A percentile compares a stretch with the other conserved stretches of the same genome.
Conservation (phyloP, 768 basidiomycete species). For the Tylopilus vinaceipallidus region DNA sequence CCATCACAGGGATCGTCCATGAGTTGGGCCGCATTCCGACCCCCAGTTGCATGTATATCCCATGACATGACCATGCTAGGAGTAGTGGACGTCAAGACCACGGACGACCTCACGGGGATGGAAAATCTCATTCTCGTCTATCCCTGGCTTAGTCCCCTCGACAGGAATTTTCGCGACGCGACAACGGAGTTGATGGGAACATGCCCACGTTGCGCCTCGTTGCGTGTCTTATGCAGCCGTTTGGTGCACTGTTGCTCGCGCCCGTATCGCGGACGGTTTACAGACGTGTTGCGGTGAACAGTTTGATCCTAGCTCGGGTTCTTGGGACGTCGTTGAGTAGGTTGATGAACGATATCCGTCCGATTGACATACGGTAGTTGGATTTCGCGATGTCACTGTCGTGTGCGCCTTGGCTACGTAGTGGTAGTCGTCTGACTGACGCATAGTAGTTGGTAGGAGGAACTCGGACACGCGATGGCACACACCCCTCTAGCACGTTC, state of each 20-base stretch:
- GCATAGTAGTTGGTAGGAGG: too few relatives aligned
- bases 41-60: not conserved
- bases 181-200: not conserved
- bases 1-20: not conserved
- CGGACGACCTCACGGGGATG: not conserved
- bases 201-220: not conserved
- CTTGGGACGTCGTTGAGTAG: not conserved
- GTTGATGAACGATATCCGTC: not conserved
- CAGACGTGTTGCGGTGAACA: too few relatives aligned
- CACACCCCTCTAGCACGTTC: too few relatives aligned
- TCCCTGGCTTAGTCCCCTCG: too few relatives aligned
- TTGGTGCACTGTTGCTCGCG: too few relatives aligned
- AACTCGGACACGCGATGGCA: too few relatives aligned
- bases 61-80: not conserved
- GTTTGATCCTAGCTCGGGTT: too few relatives aligned
- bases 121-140: not conserved
- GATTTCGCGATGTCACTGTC: too few relatives aligned
- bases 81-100: not conserved
- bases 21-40: not conserved
- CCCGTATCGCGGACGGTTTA: too few relatives aligned
- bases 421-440: too few relatives aligned
- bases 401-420: too few relatives aligned
- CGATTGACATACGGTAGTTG: not conserved
- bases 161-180: not conserved
- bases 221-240: too few relatives aligned